Evolutionary conservation across 768 basidiomycete species (phyloP).

Genomic region (Pleurotus cornucopiae): DNA sequence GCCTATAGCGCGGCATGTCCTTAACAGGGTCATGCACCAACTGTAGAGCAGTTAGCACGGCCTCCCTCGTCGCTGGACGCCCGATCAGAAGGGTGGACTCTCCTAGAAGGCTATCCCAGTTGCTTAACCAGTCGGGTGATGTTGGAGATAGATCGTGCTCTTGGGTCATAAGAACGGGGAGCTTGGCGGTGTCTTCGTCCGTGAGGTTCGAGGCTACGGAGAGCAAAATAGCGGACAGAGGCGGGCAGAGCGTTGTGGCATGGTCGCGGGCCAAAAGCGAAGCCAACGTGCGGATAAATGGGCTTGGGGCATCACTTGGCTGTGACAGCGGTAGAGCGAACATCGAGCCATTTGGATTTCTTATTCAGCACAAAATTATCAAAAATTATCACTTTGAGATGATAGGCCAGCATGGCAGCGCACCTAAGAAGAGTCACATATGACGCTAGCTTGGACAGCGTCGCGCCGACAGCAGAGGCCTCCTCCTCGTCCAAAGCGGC

Average conservation of each 20-base stretch:
- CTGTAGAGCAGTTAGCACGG: conserved; percentile 54
- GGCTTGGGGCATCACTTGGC: conserved; percentile 52
- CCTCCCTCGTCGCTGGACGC: conserved; percentile 50
- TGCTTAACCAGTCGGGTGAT: conserved; percentile 64
- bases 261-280: conserved; percentile 63
- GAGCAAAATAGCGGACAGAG: conserved; percentile 60
- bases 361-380: conserved; percentile 7
- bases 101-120: conserved; percentile 58
- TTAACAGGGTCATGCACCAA: conserved; percentile 60
- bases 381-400: conserved; percentile 6
- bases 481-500: conserved; percentile 61
- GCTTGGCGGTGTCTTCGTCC: conserved; percentile 60
- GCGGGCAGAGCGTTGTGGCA: conserved; percentile 51
- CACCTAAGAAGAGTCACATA: conserved; percentile 60
- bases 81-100: conserved; percentile 40
- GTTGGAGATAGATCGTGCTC: conserved; percentile 70
- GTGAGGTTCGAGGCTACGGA: conserved; percentile 65
- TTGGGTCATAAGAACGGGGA: conserved; percentile 59
- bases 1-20: conserved; percentile 66
- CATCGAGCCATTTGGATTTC: conserved; percentile 40
- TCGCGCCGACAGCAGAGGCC: conserved; percentile 58
- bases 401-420: conserved; percentile 20
- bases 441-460: conserved; percentile 51
- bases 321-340: conserved; percentile 50
- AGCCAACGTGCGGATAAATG: conserved; percentile 59